Conservation (phyloP, 2,329 filamentous ascomycete species). For the Epichloe scottii region DNA sequence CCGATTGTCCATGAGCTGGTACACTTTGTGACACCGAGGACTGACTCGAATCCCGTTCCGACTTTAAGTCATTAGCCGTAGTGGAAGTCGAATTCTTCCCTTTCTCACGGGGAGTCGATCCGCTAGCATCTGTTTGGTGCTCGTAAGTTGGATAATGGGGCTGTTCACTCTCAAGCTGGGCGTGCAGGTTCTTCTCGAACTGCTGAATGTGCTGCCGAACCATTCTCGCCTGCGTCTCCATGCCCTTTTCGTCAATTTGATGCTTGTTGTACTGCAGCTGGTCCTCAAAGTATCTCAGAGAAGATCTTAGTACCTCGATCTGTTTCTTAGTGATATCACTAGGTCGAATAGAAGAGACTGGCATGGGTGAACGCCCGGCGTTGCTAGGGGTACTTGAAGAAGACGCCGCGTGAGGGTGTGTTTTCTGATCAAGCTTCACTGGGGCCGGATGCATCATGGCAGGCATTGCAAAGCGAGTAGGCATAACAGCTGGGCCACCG, state of each 20-base stretch:
- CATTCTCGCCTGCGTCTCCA: constrained; percentile 29
- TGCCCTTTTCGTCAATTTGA: constrained; percentile 45
- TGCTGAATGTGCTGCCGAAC: constrained; percentile 34
- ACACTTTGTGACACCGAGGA: constrained; percentile 9
- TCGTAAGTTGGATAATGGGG: constrained; percentile 26
- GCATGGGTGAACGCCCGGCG: constrained; percentile 21
- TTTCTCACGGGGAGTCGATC: constrained; percentile 9
- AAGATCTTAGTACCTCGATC: constrained; percentile 36
- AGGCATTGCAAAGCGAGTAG: constrained; percentile 2
- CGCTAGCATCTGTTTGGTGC: constrained; percentile 11
- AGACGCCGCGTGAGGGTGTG: constrained; percentile 8
- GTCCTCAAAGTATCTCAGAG: constrained; percentile 43
- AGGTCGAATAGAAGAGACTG: constrained; percentile 45
- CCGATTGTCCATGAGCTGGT: constrained; percentile 4
- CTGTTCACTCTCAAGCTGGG: constrained; percentile 34
- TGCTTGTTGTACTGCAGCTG: constrained; percentile 50
- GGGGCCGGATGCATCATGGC: constrained; percentile 14
- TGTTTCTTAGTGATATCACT: constrained; percentile 51
- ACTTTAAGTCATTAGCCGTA: constrained; percentile 8
- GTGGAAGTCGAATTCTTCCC: constrained; percentile 7
- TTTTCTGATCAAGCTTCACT: constrained; percentile 8
- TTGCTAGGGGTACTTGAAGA: constrained; percentile 9
- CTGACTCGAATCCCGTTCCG: constrained; percentile 6
- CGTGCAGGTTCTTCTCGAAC: constrained; percentile 34
- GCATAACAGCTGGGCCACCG: constrained; percentile 9